Evolutionary conservation across 768 basidiomycete genomes (phyloP), one percentile per base, ranked within the genome.

Genomic region (Naematelia aurantialba): DNA sequence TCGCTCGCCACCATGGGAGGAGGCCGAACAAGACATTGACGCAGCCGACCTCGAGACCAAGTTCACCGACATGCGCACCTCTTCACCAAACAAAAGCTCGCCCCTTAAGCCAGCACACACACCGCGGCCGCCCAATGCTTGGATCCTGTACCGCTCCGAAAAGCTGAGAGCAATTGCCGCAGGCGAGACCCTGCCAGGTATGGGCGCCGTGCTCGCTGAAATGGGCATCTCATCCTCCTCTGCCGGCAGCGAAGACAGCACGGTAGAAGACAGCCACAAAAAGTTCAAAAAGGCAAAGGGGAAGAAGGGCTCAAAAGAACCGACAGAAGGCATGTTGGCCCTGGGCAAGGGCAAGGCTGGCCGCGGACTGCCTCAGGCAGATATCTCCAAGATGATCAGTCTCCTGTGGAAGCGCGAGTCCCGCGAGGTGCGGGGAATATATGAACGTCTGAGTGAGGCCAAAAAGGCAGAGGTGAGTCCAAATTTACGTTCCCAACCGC

Each of bases 91-190:
- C 29, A 54, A 39, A 34, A 19, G 21, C 21, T 4, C 19, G 34
- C 34, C 34, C 8, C 34, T 39, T 17, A 44, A 44, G 42, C 27
- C 29, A 1, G 1, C 39, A 49, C 57, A 49, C 11, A 64, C 69
- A 3, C 85, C 86, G 10, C 82, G 89, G 0, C 89, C 89, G 2
- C 84, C 85, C 10, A 91, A 90, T 70, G 85, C 89, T 0, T 91
- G 88, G 87, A 90, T 91, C 59, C 63, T 90, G 14, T 91, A 87
- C 75, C 84, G 89, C 44, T 83, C 86, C 2, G 81, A 84, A 61
- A 84, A 82, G 68, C 78, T 83, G 45, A 77, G 75, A 59, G 72
- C 78, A 11, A 72, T 85, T 21, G 71, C 60, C 19, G 61, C 61
- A 1, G 68, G 68, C 3, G 63, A 68, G 24, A 29, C 42, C 17